These are phyloP conservation scores for Arachnomyces sp. DNA, from an alignment of 2,329 filamentous ascomycete genomes.

Conservation along the genomic window DNA sequence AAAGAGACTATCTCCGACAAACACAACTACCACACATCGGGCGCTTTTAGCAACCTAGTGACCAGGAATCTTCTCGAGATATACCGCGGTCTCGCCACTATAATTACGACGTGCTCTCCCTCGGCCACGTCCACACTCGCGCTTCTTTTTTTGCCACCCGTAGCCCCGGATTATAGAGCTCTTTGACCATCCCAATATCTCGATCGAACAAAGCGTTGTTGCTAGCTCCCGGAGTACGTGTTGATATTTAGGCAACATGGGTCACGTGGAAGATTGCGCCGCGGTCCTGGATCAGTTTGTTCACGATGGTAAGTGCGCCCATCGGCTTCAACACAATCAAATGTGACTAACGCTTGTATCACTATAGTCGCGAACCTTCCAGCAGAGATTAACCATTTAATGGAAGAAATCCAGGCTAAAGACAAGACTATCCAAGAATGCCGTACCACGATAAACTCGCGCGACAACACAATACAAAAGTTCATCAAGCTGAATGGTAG, in stretches of 20 bases:
- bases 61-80: no score
- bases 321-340: not conserved
- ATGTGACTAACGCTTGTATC: slow-evolving; percentile 6
- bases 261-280: slow-evolving; percentile 53
- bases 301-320: slow-evolving; percentile 47
- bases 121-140: no score
- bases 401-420: slow-evolving; percentile 61
- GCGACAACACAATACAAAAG: slow-evolving; percentile 57
- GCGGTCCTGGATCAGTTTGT: slow-evolving; percentile 59
- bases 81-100: no score
- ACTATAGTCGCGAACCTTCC: slow-evolving; percentile 48
- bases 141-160: no score
- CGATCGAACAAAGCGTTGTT: no score
- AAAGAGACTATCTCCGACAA: no score
- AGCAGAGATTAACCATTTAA: slow-evolving; percentile 57
- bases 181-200: no score
- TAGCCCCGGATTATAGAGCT: no score
- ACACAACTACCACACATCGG: no score
- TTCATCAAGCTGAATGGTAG: slow-evolving; percentile 58
- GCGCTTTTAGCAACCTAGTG: no score
- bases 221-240: no score
- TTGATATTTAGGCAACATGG: slow-evolving; percentile 26
- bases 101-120: no score
- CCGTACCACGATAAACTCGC: slow-evolving; percentile 48
- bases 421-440: slow-evolving; percentile 54